Conservation (phyloP, 2,329 filamentous ascomycete genomes). For the Talaromyces amestolkiae region DNA sequence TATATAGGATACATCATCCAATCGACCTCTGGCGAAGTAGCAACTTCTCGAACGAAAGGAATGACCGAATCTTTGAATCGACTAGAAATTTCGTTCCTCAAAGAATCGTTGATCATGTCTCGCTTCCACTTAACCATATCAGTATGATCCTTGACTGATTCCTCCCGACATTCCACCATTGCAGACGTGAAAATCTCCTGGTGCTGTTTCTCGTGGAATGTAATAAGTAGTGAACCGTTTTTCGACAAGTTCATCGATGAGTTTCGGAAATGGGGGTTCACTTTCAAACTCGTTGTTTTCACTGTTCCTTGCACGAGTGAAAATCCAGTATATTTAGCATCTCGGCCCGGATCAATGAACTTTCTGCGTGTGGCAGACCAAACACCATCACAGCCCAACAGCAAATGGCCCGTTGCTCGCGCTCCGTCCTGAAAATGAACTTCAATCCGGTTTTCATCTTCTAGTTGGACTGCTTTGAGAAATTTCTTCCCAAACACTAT, state of each 20-base stretch:
- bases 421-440: constrained; percentile 38
- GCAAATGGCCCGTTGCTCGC: constrained; percentile 33
- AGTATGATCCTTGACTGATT: constrained; percentile 26
- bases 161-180: constrained; percentile 38
- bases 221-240: constrained; percentile 40
- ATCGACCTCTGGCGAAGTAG: constrained; percentile 29
- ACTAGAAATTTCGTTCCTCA: constrained; percentile 36
- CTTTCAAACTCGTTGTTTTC: constrained; percentile 23
- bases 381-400: constrained; percentile 44
- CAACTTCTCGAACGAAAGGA: constrained; percentile 39
- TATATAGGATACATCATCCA: constrained; percentile 49
- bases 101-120: constrained; percentile 33
- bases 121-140: constrained; percentile 30
- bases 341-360: constrained; percentile 36
- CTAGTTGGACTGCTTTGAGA: constrained; percentile 27
- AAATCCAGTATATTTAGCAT: constrained; percentile 43
- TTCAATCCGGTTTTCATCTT: constrained; percentile 10
- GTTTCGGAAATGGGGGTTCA: constrained; percentile 37
- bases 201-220: constrained; percentile 37
- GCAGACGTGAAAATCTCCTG: constrained; percentile 42
- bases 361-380: constrained; percentile 39
- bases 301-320: constrained; percentile 40
- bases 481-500: constrained; percentile 46
- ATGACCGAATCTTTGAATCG: constrained; percentile 38
- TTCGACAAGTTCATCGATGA: constrained; percentile 41